Evolutionary conservation across 2,329 filamentous ascomycete species (phyloP), one percentile per base, ranked within the genome.

Genomic region (Exophiala xenobiotica): DNA sequence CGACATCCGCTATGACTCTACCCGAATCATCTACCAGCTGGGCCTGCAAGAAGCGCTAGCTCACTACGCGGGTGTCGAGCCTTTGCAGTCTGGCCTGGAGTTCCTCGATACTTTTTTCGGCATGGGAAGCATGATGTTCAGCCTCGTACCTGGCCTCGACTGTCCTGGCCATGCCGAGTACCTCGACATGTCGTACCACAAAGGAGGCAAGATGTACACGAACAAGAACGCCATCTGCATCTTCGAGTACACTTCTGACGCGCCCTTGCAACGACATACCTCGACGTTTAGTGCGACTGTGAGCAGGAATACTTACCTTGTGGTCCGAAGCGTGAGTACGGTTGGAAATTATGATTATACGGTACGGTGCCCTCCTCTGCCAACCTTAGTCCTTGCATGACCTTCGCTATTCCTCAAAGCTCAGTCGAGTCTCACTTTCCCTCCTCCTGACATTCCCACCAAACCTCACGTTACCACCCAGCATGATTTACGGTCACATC

Each of bases 271-370:
- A 22, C 58, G 68, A 24, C 68, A 70, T 48, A 63, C 64, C 3
- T 54, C 57, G 7, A 38, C 46, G 4, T 49, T 49, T 2, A 64
- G 67, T 38, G 64, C 65, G 2, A 67, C 62, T 23, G 59, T 65
- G n/a, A 63, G 63, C 7, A 64, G 62, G 45, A 68, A 67, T 45
- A 64, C 65, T 3, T 68, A 64, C 52, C 57, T 81, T 33, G 68
- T 69, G 0, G 64, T 81, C 2, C 68, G 78, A 0, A 70, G 67
- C 1, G 70, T 80, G 2, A 69, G 71, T 1, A 79, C 77, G 0
- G 72, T 81, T 2, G 77, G 76, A 1, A 81, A 81, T 63, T 80
- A 81, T 61, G 78, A 81, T 55, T 75, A 73, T 52, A 71, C 71
- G 22, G 50, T 53, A 7, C 46, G 54, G 40, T n/a, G n/a, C n/a